Conservation (phyloP, 768 basidiomycete genomes). For the Mycena polygramma region DNA sequence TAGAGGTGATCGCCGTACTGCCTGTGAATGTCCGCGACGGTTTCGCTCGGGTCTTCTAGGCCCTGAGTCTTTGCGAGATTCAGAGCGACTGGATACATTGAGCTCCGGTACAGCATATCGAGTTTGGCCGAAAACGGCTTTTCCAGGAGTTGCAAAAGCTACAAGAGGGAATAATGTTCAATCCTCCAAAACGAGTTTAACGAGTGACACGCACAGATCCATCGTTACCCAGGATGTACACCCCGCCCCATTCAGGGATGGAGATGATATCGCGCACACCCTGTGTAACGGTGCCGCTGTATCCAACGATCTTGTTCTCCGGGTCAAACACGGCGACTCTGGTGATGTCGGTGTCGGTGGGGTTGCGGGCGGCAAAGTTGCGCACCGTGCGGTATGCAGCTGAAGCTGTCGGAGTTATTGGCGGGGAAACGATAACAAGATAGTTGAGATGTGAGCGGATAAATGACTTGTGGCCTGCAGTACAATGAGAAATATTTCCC, state of each 20-base stretch:
- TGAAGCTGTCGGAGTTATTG: conserved; percentile 74
- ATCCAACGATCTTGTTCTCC: conserved; percentile 92
- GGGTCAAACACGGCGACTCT: conserved; percentile 91
- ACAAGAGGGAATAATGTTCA: conserved; percentile 12
- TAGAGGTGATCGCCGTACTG: conserved; percentile 95
- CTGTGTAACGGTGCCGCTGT: conserved; percentile 82
- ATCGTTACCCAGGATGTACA: conserved; percentile 84
- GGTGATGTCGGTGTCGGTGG: conserved; percentile 71
- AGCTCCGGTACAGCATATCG: conserved; percentile 85
- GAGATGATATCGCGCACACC: conserved; percentile 89
- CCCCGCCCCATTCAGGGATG: conserved; percentile 73
- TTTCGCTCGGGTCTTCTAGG: conserved; percentile 70
- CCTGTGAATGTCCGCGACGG: conserved; percentile 87
- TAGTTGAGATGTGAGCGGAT: conserved; percentile 85
- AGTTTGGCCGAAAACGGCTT: conserved; percentile 89
- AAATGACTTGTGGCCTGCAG: conserved; percentile 79
- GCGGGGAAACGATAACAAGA: conserved; percentile 91
- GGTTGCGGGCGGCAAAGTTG: conserved; percentile 71
- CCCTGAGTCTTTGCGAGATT: conserved; percentile 85
- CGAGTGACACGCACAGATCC: conserved; percentile 68
- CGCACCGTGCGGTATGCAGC: conserved; percentile 83
- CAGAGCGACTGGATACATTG: conserved; percentile 84
- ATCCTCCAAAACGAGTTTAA: conserved; percentile 11
- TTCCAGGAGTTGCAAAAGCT: conserved; percentile 80
- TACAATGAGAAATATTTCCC: neutral